A percentile compares a stretch with the other conserved stretches of the same genome.
Conservation (phyloP, 1,139 yeast genomes). For the Spathaspora sp. region DNA sequence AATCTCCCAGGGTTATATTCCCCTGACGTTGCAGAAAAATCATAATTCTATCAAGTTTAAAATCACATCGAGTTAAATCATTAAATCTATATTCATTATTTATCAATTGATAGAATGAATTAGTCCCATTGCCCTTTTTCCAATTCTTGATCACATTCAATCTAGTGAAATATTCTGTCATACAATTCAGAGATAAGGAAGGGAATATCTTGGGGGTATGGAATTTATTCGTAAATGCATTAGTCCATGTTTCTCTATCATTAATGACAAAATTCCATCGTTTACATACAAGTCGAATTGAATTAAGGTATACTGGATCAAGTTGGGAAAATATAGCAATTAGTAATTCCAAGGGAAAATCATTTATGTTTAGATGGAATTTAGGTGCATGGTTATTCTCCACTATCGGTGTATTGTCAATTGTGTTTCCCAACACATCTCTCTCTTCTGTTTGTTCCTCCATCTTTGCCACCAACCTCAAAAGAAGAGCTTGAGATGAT, state of each 20-base stretch:
- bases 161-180: slow-evolving; percentile 55
- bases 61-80: slow-evolving; percentile 34
- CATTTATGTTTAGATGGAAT: slow-evolving; percentile 21
- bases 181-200: slow-evolving; percentile 54
- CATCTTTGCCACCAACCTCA: neutral
- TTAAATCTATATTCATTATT: slow-evolving; percentile 27
- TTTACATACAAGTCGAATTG: slow-evolving; percentile 53
- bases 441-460: slow-evolving; percentile 9
- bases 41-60: slow-evolving; percentile 34
- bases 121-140: slow-evolving; percentile 46
- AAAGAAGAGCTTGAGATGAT: neutral
- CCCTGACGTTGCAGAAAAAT: slow-evolving; percentile 35
- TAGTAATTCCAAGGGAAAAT: slow-evolving; percentile 59
- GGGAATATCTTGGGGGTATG: slow-evolving; percentile 49
- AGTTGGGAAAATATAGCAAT: slow-evolving; percentile 55
- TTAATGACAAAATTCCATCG: slow-evolving; percentile 51
- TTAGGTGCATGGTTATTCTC: neutral
- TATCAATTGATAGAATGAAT: slow-evolving; percentile 31
- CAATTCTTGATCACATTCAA: slow-evolving; percentile 45
- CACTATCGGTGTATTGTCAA: slow-evolving; percentile 4
- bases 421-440: slow-evolving; percentile 21
- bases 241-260: slow-evolving; percentile 63
- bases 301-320: slow-evolving; percentile 53
- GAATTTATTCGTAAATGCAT: slow-evolving; percentile 49
- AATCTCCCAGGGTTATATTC: slow-evolving; percentile 36